Base-by-base conservation (phyloP, 352 stramenopile species). In the Phytophthora vignae region DNA sequence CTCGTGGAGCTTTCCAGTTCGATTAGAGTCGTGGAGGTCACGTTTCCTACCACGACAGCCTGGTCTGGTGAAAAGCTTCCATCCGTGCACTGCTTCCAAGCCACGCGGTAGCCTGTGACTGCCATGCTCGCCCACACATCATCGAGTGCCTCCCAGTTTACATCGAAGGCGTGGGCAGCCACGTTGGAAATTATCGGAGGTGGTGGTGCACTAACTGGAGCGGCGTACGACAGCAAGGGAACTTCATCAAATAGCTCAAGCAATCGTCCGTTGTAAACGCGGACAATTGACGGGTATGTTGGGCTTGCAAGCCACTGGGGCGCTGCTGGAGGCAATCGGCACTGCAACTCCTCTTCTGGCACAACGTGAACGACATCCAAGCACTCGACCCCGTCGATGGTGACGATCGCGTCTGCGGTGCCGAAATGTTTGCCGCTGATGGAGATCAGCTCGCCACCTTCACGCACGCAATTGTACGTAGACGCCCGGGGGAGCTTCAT, bases 1-100 rank as follows among this genome's bases (percentile, higher is more conserved):
- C 58, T 64, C 2, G 81, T 93, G 10, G 58, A 75, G 3, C 78
- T 79, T 14, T 70, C 38, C 2, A 98, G 79, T 10, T 79, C 77
- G 9, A 85, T 81, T 9, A 98, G 71, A 15, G 92, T 98, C 6
- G 95, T 98, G 4, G 83, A 94, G n/a, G 94, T 98, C 42, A 98
- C 87, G 60, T 98, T 98, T 2, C 94, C 93, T 19, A 98, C 83
- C 9, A 87, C 67, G 9, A 89, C 49, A 14, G 46, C 50, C 36
- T 85, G 67, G 11, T 64, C 55, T 8, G 54, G 38, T 8, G 70
- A 67, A 36, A 88, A 90, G 21, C 11, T 11, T n/a, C 63, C 67
- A 40, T 81, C 73, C 0, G 49, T 40, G 53, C 77, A 90, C 22
- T 49, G 42, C 44, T 88, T 88, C 77, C 85, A 95, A 21, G 68